These are phyloP conservation scores for Trichoderma simmonsii DNA, from an alignment of 2,329 filamentous ascomycete species.

Conservation along the genomic window DNA sequence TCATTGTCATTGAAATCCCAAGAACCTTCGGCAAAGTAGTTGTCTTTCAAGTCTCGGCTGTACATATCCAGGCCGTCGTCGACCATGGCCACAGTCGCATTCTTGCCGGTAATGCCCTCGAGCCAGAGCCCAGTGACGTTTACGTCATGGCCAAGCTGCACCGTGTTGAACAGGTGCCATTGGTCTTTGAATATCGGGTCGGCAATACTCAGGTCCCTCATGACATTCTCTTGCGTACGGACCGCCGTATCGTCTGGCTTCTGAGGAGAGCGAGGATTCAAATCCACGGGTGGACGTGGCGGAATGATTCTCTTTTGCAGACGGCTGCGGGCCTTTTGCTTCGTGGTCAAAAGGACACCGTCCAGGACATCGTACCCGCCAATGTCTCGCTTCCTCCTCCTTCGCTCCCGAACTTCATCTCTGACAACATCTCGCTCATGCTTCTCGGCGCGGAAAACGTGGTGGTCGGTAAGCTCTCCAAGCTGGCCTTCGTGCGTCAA, in stretches of 20 bases:
- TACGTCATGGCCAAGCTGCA: conserved; percentile 81
- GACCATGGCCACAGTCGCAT: conserved; percentile 86
- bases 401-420: conserved; percentile 49
- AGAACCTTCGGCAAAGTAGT: conserved; percentile 90
- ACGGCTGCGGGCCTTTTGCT: conserved; percentile 56
- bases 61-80: conserved; percentile 97
- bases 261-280: conserved; percentile 21
- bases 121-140: conserved; percentile 95
- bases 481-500: conserved; percentile 78
- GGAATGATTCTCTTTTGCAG: conserved; percentile 53
- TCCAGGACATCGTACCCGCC: conserved; percentile 61
- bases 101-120: conserved; percentile 84
- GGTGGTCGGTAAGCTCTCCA: conserved; percentile 73
- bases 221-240: conserved; percentile 57
- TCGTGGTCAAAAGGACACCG: conserved; percentile 73
- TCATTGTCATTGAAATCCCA: conserved; percentile 93
- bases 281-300: conserved; percentile 33
- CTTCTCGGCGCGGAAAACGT: conserved; percentile 77
- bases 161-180: conserved; percentile 89
- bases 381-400: conserved; percentile 59
- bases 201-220: conserved; percentile 65
- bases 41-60: conserved; percentile 85
- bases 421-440: conserved; percentile 58
- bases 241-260: conserved; percentile 43
- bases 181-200: conserved; percentile 93